These are phyloP conservation scores for Thielaviopsis ethacetica DNA, from an alignment of 2,329 filamentous ascomycete genomes.

Conservation along the genomic window DNA sequence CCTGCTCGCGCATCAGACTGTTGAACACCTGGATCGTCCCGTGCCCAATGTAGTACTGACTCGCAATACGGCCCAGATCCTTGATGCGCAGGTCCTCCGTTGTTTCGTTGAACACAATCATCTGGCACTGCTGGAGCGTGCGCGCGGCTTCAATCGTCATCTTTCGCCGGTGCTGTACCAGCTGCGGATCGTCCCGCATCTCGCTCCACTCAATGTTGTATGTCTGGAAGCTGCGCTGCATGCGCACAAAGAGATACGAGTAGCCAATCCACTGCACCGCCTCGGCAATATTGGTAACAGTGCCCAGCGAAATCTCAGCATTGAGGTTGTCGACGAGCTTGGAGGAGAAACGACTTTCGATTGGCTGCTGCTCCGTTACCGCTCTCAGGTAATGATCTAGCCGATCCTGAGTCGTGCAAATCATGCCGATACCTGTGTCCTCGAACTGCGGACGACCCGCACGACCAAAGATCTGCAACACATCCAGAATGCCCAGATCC, in stretches of 20 bases:
- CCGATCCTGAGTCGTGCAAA: slow-evolving; percentile 91
- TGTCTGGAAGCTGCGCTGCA: slow-evolving; percentile 77
- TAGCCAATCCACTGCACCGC: slow-evolving; percentile 96
- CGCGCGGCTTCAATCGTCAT: slow-evolving; percentile 78
- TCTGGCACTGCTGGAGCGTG: slow-evolving; percentile 80
- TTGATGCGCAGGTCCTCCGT: slow-evolving; percentile 77
- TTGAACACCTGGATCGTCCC: slow-evolving; percentile 95
- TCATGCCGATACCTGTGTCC: slow-evolving; percentile 94
- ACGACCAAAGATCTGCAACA: slow-evolving; percentile 95
- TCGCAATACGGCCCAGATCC: slow-evolving; percentile 90
- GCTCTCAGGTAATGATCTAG: slow-evolving; percentile 80
- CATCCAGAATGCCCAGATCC: slow-evolving; percentile 88
- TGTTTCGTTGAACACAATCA: slow-evolving; percentile 98
- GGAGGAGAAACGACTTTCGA: slow-evolving; percentile 89
- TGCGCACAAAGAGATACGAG: slow-evolving; percentile 91
- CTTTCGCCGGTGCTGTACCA: slow-evolving; percentile 72
- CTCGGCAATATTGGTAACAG: slow-evolving; percentile 85
- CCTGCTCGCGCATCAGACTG: slow-evolving; percentile 70
- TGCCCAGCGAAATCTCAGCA: slow-evolving; percentile 83
- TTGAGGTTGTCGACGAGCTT: slow-evolving; percentile 95
- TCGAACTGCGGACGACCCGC: slow-evolving; percentile 96
- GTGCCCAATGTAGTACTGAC: slow-evolving; percentile 91
- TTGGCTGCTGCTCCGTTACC: slow-evolving; percentile 89
- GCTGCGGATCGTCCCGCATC: slow-evolving; percentile 68
- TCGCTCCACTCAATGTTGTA: slow-evolving; percentile 96